Conservation (phyloP, 345 rosid genomes). For the Excoecaria agallocha region DNA sequence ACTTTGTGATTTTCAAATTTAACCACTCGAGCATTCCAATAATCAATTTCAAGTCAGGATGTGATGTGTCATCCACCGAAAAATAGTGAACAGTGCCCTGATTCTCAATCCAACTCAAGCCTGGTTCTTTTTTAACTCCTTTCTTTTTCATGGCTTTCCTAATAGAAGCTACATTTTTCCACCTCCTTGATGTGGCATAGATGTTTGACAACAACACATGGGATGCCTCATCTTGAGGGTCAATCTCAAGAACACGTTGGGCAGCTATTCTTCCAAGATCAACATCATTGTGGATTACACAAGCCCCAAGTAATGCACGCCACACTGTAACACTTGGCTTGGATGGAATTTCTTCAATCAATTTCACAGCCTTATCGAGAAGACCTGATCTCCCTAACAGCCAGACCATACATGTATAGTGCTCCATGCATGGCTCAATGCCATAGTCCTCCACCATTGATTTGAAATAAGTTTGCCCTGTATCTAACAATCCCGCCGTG, state of each 20-base stretch:
- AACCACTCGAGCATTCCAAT: conserved; percentile 83
- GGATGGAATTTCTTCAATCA: conserved; percentile 61
- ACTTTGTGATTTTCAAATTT: conserved; percentile 55
- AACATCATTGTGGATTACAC: conserved; percentile 59
- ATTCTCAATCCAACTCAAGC: conserved; percentile 84
- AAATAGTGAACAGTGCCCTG: conserved; percentile 63
- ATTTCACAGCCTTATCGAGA: conserved; percentile 60
- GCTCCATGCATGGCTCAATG: conserved; percentile 72
- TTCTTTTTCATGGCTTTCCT: conserved; percentile 65
- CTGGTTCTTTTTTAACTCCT: conserved; percentile 77
- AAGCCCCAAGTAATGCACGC: conserved; percentile 84
- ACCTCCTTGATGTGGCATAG: conserved; percentile 62
- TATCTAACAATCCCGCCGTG: conserved; percentile 61
- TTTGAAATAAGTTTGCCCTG: conserved; percentile 61
- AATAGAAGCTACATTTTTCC: conserved; percentile 57
- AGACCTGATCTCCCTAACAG: conserved; percentile 73
- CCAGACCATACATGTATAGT: conserved; percentile 75
- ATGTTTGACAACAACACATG: conserved; percentile 35
- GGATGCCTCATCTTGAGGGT: conserved; percentile 70
- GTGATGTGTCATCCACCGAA: conserved; percentile 56
- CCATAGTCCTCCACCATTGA: conserved; percentile 64
- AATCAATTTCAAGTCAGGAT: conserved; percentile 62
- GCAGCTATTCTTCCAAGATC: conserved; percentile 64
- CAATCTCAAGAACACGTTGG: conserved; percentile 52
- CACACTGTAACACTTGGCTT: conserved; percentile 71